phyloP scores from a whole-genome alignment of 495 filamentous ascomycete species.

The Podospora fimiseda region DNA sequence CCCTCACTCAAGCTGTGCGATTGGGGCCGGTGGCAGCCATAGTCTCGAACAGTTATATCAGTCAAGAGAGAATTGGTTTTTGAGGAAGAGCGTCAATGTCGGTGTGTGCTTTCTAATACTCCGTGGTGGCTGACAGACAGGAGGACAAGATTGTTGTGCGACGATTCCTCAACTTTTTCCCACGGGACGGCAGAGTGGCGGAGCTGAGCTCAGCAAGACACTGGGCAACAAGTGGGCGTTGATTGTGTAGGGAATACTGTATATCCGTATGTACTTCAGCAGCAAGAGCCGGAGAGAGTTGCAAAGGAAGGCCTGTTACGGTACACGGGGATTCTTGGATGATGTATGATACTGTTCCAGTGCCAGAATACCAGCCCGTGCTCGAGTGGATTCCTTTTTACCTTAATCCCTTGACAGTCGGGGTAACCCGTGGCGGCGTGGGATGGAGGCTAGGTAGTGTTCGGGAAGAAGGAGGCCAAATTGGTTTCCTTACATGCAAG shows the following conservation, averaged over 20 bases:
- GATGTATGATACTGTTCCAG: too few relatives aligned
- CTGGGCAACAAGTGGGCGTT: not conserved
- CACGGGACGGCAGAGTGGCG: not conserved
- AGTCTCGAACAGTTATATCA: too few relatives aligned
- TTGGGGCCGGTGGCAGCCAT: not conserved
- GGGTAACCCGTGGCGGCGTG: not conserved
- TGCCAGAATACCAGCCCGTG: too few relatives aligned
- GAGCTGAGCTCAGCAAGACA: not conserved
- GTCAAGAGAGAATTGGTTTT: too few relatives aligned
- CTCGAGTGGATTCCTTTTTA: not conserved
- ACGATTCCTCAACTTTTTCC: too few relatives aligned
- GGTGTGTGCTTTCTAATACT: not conserved
- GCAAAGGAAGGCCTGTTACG: too few relatives aligned
- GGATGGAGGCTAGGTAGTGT: not conserved
- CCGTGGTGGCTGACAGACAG: not conserved
- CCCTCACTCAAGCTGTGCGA: not conserved
- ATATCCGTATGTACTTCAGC: not conserved
- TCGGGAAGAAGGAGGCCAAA: too few relatives aligned
- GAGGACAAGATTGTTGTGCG: not conserved
- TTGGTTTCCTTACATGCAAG: too few relatives aligned
- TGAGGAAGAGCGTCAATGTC: not conserved
- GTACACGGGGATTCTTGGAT: too few relatives aligned
- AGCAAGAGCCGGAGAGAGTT: too few relatives aligned
- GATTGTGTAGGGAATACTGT: not conserved
- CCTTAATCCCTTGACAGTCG: not conserved